These are phyloP conservation scores for Fusarium fracticaudum DNA, from an alignment of 2,329 filamentous ascomycete species.

Conservation along the genomic window DNA sequence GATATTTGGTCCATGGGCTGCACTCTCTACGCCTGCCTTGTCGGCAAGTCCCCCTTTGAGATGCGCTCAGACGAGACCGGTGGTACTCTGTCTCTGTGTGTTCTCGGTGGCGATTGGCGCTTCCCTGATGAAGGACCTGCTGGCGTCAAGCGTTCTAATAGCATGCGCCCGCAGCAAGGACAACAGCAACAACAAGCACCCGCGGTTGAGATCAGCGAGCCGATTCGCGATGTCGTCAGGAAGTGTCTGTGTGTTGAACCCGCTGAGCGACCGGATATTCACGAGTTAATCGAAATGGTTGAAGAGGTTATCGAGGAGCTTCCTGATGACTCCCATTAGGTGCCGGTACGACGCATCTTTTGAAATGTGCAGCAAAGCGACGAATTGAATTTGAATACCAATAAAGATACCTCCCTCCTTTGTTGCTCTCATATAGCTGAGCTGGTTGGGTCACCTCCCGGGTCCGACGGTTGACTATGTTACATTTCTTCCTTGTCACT, in stretches of 20 bases:
- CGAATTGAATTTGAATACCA: not conserved
- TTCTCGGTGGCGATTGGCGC: constrained; percentile 93
- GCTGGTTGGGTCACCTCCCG: not conserved
- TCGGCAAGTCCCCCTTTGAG: constrained; percentile 97
- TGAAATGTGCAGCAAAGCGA: not conserved
- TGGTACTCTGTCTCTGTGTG: constrained; percentile 90
- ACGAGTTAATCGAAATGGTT: constrained; percentile 83
- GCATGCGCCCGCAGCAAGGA: constrained; percentile 46
- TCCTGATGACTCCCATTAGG: constrained; percentile 60
- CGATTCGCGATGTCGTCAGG: constrained; percentile 87
- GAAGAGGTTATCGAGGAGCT: constrained; percentile 74
- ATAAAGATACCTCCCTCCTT: constrained; percentile 26
- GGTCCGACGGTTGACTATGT: constrained; percentile 1
- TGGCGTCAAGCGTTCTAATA: constrained; percentile 59
- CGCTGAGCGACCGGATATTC: constrained; percentile 84
- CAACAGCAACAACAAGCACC: constrained; percentile 43
- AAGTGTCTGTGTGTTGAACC: constrained; percentile 89
- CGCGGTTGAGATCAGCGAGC: constrained; percentile 74
- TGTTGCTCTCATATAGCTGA: not conserved
- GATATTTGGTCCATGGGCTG: constrained; percentile 98
- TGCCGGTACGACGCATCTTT: not conserved
- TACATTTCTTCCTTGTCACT: constrained; percentile 4
- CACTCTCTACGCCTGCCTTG: constrained; percentile 95
- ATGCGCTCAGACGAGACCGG: constrained; percentile 95
- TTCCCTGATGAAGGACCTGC: constrained; percentile 87